These are phyloP conservation scores for Fusarium ramigenum DNA, from an alignment of 2,329 filamentous ascomycete species.

Conservation along the genomic window DNA sequence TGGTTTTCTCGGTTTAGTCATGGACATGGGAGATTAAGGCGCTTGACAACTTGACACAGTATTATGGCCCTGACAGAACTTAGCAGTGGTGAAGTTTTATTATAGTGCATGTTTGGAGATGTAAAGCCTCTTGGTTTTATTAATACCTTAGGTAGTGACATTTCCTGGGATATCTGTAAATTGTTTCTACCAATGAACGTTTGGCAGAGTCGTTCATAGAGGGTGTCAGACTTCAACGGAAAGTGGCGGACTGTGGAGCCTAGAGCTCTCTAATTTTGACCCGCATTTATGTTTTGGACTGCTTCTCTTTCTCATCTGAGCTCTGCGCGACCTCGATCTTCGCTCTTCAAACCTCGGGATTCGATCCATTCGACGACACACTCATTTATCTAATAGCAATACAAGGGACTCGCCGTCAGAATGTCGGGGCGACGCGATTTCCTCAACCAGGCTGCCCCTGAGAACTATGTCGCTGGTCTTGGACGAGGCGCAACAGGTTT, in stretches of 20 bases:
- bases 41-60: background rate
- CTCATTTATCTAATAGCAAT: background rate
- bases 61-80: background rate
- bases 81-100: background rate
- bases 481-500: conserved; percentile 98
- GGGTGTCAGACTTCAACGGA: background rate
- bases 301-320: conserved; percentile 18
- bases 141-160: conserved; percentile 1
- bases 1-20: background rate
- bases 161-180: conserved; percentile 5
- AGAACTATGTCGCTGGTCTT: conserved; percentile 94
- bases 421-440: conserved; percentile 81
- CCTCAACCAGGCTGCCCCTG: conserved; percentile 82
- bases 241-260: conserved; percentile 16
- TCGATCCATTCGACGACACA: background rate
- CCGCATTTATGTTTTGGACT: conserved; percentile 26
- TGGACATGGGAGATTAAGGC: background rate
- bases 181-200: background rate
- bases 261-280: conserved; percentile 12
- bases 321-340: conserved; percentile 8
- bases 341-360: background rate
- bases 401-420: conserved; percentile 38
- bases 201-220: background rate
- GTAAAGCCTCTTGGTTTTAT: background rate
- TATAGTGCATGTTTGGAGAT: conserved; percentile 2